Conservation (phyloP, 345 rosid genomes). For the Theobroma cacao region DNA sequence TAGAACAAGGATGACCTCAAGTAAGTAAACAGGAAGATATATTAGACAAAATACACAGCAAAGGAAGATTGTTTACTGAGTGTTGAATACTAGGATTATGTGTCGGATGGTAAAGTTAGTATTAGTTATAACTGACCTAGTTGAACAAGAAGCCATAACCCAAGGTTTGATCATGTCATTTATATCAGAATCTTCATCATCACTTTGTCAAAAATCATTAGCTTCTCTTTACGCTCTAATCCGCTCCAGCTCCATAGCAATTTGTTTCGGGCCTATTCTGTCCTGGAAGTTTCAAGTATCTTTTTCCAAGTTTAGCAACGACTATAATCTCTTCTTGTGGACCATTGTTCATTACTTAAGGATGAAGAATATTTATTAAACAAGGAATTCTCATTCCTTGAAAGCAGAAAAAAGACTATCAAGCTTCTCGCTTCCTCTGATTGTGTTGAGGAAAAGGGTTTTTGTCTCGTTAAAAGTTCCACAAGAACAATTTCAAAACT, state of each 20-base stretch:
- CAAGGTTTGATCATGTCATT: not conserved
- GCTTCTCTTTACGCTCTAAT: not conserved
- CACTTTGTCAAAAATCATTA: not conserved
- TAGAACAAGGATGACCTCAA: too few species aligned
- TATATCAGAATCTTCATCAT: not conserved
- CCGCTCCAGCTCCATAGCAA: not conserved
- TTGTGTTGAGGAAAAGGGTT: not conserved
- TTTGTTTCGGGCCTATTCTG: slow-evolving; percentile 4
- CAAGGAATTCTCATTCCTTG: not conserved
- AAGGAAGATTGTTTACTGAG: too few species aligned
- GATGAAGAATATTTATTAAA: slow-evolving; percentile 5
- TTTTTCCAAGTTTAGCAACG: not conserved
- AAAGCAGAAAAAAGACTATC: not conserved
- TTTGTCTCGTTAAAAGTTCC: slow-evolving; percentile 8
- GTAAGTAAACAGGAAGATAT: too few species aligned
- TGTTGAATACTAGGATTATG: not conserved
- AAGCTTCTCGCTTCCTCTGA: not conserved
- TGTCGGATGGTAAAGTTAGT: not conserved
- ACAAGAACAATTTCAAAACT: slow-evolving; percentile 17
- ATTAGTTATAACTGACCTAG: not conserved
- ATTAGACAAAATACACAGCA: too few species aligned
- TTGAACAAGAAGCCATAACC: not conserved
- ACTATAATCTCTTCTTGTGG: not conserved
- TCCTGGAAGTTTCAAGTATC: slow-evolving; percentile 3
- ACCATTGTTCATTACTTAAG: not conserved